phyloP scores from a whole-genome alignment of 306 rosid genomes.

The Prunus dulcis region DNA sequence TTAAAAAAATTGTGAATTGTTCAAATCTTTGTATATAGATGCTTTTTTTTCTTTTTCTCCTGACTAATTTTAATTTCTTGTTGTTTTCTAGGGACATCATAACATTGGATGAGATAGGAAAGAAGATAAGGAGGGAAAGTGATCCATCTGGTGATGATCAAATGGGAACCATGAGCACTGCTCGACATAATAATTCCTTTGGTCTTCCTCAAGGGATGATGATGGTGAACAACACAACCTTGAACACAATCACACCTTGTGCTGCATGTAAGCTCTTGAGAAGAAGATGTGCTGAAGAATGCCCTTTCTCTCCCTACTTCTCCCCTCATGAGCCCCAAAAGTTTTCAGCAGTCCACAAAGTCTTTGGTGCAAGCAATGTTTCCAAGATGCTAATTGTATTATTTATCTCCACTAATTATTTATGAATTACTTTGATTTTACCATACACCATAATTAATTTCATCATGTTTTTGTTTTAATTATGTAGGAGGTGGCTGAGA shows the following conservation, averaged over 20 bases:
- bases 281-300: slow-evolving; percentile 91
- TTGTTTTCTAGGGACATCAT: slow-evolving; percentile 37
- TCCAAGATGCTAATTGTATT: slow-evolving; percentile 81
- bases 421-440: not conserved
- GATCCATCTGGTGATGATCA: slow-evolving; percentile 28
- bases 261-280: slow-evolving; percentile 96
- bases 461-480: not conserved
- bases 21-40: not conserved
- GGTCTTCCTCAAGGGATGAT: slow-evolving; percentile 43
- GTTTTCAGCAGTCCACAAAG: slow-evolving; percentile 85
- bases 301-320: slow-evolving; percentile 89
- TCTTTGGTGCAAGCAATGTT: slow-evolving; percentile 97
- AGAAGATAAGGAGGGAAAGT: slow-evolving; percentile 38
- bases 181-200: slow-evolving; percentile 11
- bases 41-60: not conserved
- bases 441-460: not conserved
- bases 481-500: slow-evolving; percentile 72
- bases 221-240: slow-evolving; percentile 39
- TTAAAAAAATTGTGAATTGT: not conserved
- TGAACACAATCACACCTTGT: slow-evolving; percentile 83
- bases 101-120: slow-evolving; percentile 54
- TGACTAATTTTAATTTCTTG: slow-evolving; percentile 5
- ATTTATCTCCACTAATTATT: not conserved
- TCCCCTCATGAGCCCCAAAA: slow-evolving; percentile 93
- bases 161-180: slow-evolving; percentile 53